Conservation (phyloP, 192 early-diverging fungal species). For the Mortierella alpina region DNA sequence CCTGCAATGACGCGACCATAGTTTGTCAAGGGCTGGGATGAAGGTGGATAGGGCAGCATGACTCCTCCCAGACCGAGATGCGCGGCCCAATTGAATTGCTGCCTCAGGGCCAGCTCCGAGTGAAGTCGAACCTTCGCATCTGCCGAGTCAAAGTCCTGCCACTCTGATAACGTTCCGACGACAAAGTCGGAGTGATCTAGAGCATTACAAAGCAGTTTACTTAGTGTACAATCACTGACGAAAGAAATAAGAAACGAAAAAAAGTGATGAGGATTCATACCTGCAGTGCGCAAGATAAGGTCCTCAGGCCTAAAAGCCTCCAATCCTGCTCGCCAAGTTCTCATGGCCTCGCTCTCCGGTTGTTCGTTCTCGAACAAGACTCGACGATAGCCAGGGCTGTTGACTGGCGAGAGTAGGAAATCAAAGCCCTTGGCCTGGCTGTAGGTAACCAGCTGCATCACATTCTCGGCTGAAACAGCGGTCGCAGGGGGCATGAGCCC, state of each 20-base stretch:
- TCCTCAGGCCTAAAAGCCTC: slow-evolving; percentile 57
- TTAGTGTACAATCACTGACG: neutral
- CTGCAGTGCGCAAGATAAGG: slow-evolving; percentile 58
- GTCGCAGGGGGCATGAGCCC: slow-evolving; percentile 42
- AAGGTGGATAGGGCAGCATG: slow-evolving; percentile 60
- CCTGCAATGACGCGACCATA: slow-evolving; percentile 66
- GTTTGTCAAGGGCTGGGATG: slow-evolving; percentile 55
- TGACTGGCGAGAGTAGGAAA: slow-evolving; percentile 66
- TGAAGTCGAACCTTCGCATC: slow-evolving; percentile 59
- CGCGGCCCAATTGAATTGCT: slow-evolving; percentile 75
- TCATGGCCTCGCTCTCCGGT: slow-evolving; percentile 31
- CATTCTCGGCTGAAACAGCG: slow-evolving; percentile 22
- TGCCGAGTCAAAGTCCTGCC: slow-evolving; percentile 66
- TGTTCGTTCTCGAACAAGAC: slow-evolving; percentile 49
- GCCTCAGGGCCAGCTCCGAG: slow-evolving; percentile 70
- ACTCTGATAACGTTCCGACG: slow-evolving; percentile 65
- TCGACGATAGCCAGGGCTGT: slow-evolving; percentile 57
- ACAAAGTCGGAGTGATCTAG: slow-evolving; percentile 35
- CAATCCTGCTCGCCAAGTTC: slow-evolving; percentile 55
- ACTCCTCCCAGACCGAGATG: slow-evolving; percentile 76
- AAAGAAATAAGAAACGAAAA: neutral
- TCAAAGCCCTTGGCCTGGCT: slow-evolving; percentile 55
- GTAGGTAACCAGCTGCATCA: slow-evolving; percentile 30
- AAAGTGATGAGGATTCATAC: slow-evolving; percentile 9
- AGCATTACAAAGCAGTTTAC: neutral